phyloP scores from a whole-genome alignment of 2,329 filamentous ascomycete species.

The Colletotrichum echinochloae region DNA sequence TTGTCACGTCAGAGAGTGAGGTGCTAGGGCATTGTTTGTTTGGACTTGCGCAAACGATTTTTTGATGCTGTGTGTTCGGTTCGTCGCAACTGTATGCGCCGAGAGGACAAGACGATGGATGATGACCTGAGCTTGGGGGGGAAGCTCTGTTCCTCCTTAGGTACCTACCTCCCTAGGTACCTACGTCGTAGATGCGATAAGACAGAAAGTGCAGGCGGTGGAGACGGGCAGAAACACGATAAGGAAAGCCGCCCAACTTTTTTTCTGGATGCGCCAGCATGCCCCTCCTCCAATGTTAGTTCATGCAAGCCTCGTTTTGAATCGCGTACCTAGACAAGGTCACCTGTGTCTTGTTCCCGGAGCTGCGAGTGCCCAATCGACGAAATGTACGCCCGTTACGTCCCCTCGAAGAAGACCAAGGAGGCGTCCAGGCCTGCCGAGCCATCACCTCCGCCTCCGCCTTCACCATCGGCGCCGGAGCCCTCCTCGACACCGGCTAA shows the following conservation, averaged over 20 bases:
- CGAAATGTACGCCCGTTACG: constrained; percentile 49
- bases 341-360: background rate
- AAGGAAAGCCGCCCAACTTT: constrained; percentile 51
- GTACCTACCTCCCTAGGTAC: no score
- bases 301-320: background rate
- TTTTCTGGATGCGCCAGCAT: constrained; percentile 46
- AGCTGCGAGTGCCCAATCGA: constrained; percentile 26
- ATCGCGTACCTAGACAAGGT: background rate
- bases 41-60: background rate
- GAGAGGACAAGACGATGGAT: background rate
- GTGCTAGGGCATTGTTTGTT: constrained; percentile 13
- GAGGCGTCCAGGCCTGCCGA: constrained; percentile 21
- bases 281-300: constrained; percentile 34
- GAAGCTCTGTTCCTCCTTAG: no score
- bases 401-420: constrained; percentile 50
- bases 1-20: constrained; percentile 14
- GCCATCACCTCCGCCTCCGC: constrained; percentile 12
- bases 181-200: constrained; percentile 47
- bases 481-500: constrained; percentile 31
- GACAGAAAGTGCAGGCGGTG: constrained; percentile 48
- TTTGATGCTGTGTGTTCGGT: no score
- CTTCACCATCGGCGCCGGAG: constrained; percentile 25
- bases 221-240: constrained; percentile 52
- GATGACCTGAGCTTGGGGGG: no score
- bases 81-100: background rate